Evolutionary conservation across 2,329 filamentous ascomycete species (phyloP).

Genomic region (Alternaria infectoria): DNA sequence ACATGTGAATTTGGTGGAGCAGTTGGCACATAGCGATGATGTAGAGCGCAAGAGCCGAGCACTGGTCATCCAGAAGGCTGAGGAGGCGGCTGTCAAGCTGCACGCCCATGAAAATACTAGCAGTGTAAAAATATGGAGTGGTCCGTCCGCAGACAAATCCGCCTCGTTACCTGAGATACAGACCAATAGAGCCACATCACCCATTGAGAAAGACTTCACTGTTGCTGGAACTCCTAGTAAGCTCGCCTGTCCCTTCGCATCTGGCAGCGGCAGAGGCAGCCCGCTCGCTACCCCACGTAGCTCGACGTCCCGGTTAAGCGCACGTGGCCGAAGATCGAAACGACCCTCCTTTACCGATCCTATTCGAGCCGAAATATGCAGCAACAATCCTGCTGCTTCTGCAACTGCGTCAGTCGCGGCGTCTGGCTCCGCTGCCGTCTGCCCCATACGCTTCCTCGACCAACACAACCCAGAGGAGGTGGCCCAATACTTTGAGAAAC

Average conservation of each 20-base stretch:
- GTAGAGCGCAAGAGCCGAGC: constrained; percentile 42
- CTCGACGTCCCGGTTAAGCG: constrained; percentile 47
- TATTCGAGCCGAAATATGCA: constrained; percentile 51
- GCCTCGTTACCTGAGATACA: constrained; percentile 29
- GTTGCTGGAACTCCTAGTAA: constrained; percentile 80
- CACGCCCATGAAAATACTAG: constrained; percentile 26
- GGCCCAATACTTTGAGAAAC: constrained; percentile 89
- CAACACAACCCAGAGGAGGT: constrained; percentile 93
- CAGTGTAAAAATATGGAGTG: constrained; percentile 52
- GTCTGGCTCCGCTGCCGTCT: constrained; percentile 64
- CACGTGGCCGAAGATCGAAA: constrained; percentile 47
- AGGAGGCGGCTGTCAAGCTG: constrained; percentile 39
- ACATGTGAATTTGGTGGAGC: constrained; percentile 42
- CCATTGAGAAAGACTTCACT: constrained; percentile 87
- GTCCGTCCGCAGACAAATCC: constrained; percentile 41
- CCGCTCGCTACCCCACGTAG: constrained; percentile 51
- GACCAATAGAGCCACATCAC: constrained; percentile 48
- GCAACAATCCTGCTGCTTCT: constrained; percentile 53
- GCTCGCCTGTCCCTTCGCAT: constrained; percentile 80
- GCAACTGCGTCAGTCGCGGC: constrained; percentile 53
- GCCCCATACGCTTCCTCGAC: constrained; percentile 90
- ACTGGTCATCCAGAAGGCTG: constrained; percentile 43
- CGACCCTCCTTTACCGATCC: constrained; percentile 52
- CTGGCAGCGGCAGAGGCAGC: constrained; percentile 53
- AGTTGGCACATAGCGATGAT: constrained; percentile 44